A percentile compares a stretch with the other conserved stretches of the same genome.
These are phyloP conservation scores for Chlorella sorokiniana DNA, from an alignment of 139 green algal species.

Conservation along the genomic window DNA sequence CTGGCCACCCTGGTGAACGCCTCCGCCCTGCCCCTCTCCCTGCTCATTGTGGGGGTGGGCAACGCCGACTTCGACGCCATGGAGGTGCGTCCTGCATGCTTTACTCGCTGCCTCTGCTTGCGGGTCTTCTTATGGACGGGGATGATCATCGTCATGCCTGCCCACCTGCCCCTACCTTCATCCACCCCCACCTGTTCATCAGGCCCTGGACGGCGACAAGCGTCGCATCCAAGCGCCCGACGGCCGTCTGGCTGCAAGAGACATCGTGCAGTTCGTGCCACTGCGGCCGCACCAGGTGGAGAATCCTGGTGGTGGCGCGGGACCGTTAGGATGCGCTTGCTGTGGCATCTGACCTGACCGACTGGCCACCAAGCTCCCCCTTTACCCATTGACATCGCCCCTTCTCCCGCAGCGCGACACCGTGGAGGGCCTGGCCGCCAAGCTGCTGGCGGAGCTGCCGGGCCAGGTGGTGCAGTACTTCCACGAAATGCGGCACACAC, in stretches of 20 bases:
- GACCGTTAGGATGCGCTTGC: background rate
- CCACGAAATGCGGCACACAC: conserved; percentile 11
- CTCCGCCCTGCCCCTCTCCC: conserved; percentile 54
- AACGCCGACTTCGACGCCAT: conserved; percentile 50
- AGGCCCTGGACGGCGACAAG: conserved; percentile 36
- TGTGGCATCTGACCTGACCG: background rate
- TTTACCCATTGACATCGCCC: background rate
- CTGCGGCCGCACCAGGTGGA: conserved; percentile 6
- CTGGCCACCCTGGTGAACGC: conserved; percentile 47
- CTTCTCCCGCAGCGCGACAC: conserved; percentile 35
- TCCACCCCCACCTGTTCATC: background rate
- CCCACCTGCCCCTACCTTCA: background rate
- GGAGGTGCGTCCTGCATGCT: conserved; percentile 30
- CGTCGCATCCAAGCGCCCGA: background rate
- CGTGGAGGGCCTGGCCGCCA: conserved; percentile 38
- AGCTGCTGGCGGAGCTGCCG: conserved; percentile 61
- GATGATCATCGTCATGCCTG: background rate
- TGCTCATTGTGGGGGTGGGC: conserved; percentile 65
- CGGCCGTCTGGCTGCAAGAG: conserved; percentile 35
- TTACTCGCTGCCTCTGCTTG: background rate
- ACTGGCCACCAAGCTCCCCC: background rate
- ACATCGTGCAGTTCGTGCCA: conserved; percentile 65
- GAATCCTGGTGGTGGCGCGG: background rate
- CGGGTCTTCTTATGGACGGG: too few relatives aligned
- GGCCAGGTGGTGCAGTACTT: conserved; percentile 40